Conservation (phyloP, 23 red algal genomes). For the Gracilariopsis chorda region DNA sequence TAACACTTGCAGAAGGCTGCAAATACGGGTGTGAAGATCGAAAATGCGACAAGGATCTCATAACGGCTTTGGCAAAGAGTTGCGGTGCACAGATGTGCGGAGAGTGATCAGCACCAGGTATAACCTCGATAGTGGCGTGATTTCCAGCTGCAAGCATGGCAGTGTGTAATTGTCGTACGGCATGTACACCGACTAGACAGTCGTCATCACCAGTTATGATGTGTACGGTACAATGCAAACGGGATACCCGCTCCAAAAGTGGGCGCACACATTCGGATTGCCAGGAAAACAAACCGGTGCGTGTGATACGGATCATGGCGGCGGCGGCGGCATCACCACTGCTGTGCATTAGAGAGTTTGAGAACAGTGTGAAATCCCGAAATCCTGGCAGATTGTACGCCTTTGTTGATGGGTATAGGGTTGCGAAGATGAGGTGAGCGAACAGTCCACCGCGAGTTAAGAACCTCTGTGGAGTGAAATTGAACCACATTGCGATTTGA, state of each 20-base stretch:
- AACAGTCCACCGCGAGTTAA: slow-evolving; percentile 31
- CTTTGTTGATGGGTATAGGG: not conserved
- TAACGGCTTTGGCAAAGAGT: slow-evolving; percentile 7
- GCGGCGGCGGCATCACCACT: slow-evolving; percentile 41
- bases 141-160: not conserved
- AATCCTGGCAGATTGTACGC: slow-evolving; percentile 42
- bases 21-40: no score
- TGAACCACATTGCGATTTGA: not conserved
- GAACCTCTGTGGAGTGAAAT: slow-evolving; percentile 40
- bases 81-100: slow-evolving; percentile 30
- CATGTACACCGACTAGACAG: not conserved
- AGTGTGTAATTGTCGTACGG: slow-evolving; percentile 1
- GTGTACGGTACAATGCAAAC: slow-evolving; percentile 3
- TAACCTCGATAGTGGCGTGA: not conserved
- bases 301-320: not conserved
- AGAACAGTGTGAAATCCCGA: not conserved
- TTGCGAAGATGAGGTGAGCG: not conserved
- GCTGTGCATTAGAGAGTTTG: not conserved
- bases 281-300: not conserved
- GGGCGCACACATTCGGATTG: slow-evolving; percentile 20
- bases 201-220: slow-evolving; percentile 26
- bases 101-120: slow-evolving; percentile 29
- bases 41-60: not conserved
- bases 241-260: slow-evolving; percentile 6
- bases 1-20: no score